phyloP scores from a whole-genome alignment of 345 rosid genomes.

The Eucalyptus regnans region DNA sequence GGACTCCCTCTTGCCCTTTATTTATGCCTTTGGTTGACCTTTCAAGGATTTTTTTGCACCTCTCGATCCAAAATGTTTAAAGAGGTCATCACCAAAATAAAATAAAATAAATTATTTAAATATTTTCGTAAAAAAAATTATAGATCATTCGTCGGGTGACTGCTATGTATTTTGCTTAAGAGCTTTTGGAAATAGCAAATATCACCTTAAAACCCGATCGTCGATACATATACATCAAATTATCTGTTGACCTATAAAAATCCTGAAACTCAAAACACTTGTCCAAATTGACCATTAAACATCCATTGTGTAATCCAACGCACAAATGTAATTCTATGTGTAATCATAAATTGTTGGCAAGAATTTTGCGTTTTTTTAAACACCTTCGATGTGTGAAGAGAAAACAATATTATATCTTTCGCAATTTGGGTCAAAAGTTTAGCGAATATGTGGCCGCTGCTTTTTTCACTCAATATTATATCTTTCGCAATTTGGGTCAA shows the following conservation, averaged over 20 bases:
- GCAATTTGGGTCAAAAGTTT: background rate
- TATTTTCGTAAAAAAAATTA: background rate
- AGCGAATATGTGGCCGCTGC: accelerated
- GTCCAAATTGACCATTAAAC: accelerated
- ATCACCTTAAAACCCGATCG: accelerated
- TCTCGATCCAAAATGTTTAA: background rate
- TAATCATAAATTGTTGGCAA: accelerated
- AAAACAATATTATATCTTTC: background rate
- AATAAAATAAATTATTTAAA: background rate
- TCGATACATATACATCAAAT: accelerated
- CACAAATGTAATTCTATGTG: background rate
- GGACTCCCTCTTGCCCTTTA: background rate
- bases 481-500: background rate
- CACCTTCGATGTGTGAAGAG: accelerated
- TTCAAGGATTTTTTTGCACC: background rate
- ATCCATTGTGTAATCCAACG: accelerated
- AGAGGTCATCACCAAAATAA: background rate
- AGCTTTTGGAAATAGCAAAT: background rate
- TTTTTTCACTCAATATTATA: no score
- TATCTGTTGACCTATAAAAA: accelerated
- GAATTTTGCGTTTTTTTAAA: accelerated
- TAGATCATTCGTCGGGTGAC: accelerated
- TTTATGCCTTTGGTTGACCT: background rate
- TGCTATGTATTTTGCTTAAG: accelerated
- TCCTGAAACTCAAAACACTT: accelerated